A percentile compares a stretch with the other conserved stretches of the same genome.
phyloP scores from a whole-genome alignment of 305 asterid genomes.

The Fraxinus sp. region DNA sequence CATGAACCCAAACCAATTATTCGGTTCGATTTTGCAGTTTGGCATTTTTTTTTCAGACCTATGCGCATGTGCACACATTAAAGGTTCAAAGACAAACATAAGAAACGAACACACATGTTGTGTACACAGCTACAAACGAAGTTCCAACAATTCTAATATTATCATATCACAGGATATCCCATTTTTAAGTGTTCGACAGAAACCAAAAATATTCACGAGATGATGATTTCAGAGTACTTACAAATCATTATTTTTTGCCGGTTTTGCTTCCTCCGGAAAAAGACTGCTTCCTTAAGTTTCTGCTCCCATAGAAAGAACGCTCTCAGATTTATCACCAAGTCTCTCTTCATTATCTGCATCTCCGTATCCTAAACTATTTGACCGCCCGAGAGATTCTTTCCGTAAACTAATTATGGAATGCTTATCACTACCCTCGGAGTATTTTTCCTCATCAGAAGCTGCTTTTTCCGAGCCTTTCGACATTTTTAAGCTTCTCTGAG shows the following conservation, averaged over 20 bases:
- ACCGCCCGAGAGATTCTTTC: slow-evolving; percentile 10
- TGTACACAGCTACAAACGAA: neutral
- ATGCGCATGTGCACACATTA: neutral
- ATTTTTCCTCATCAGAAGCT: slow-evolving; percentile 33
- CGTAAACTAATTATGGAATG: slow-evolving; percentile 23
- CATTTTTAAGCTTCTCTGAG: slow-evolving; percentile 25
- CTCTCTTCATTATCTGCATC: slow-evolving; percentile 30
- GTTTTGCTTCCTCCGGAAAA: slow-evolving; percentile 24
- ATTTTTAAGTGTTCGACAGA: neutral
- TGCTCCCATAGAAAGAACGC: slow-evolving; percentile 34
- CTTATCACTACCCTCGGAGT: slow-evolving; percentile 33
- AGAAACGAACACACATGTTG: neutral
- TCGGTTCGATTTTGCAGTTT: neutral
- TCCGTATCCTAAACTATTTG: slow-evolving; percentile 23
- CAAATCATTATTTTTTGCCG: slow-evolving; percentile 17
- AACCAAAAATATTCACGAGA: neutral
- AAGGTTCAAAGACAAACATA: neutral
- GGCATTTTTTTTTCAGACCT: neutral
- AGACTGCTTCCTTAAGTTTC: slow-evolving; percentile 33
- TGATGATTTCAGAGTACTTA: neutral
- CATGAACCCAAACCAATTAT: neutral
- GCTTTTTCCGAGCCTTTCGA: slow-evolving; percentile 28
- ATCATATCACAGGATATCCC: neutral
- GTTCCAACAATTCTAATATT: neutral
- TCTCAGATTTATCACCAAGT: slow-evolving; percentile 27